phyloP scores from a whole-genome alignment of 768 basidiomycete species.

The Steccherinum ochraceum region DNA sequence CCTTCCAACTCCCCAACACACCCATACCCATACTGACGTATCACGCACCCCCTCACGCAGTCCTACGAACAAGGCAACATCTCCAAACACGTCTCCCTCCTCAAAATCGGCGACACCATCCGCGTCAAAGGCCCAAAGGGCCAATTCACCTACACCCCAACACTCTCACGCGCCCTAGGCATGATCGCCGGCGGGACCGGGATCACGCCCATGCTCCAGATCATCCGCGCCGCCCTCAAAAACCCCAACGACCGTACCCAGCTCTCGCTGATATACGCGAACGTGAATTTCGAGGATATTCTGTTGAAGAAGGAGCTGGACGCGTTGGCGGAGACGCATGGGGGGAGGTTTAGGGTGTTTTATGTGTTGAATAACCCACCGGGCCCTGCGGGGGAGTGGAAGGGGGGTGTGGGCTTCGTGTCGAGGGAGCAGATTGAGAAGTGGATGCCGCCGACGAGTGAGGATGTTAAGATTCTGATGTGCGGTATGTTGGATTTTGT shows the following conservation, averaged over 20 bases:
- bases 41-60: constrained; percentile 31
- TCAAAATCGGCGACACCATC: constrained; percentile 84
- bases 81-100: constrained; percentile 73
- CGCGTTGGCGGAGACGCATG: constrained; percentile 57
- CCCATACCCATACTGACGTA: background rate
- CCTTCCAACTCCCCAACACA: background rate
- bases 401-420: constrained; percentile 88
- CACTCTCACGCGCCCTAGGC: constrained; percentile 71
- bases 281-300: constrained; percentile 90
- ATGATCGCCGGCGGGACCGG: constrained; percentile 99
- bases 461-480: constrained; percentile 78
- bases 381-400: constrained; percentile 64
- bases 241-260: constrained; percentile 82
- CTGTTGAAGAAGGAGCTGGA: constrained; percentile 87
- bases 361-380: constrained; percentile 97
- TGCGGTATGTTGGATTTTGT: constrained; percentile 50
- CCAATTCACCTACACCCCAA: constrained; percentile 77
- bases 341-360: constrained; percentile 67
- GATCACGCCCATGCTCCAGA: constrained; percentile 98
- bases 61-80: constrained; percentile 98
- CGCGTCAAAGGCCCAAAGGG: constrained; percentile 96
- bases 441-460: constrained; percentile 56
- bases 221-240: constrained; percentile 89
- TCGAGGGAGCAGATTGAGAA: constrained; percentile 86
- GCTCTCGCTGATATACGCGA: constrained; percentile 91